Base-by-base conservation (phyloP, 495 filamentous ascomycete species). In the Neurospora tetraspora region DNA sequence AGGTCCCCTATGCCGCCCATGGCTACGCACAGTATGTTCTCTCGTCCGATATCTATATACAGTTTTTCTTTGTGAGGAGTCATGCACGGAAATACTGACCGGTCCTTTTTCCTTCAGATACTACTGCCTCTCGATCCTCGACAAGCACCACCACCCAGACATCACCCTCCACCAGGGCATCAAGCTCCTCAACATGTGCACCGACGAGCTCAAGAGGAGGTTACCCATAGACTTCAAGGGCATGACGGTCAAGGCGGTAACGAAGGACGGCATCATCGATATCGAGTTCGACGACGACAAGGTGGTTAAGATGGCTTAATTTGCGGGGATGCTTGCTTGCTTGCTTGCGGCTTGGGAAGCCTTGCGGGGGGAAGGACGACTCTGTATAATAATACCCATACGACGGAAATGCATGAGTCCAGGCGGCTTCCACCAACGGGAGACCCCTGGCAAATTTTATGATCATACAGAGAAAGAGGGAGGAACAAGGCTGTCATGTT, bases 191-290 rank as follows among this genome's bases (percentile, higher is more conserved):
- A 88, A 87, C 76, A 92, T 98, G 91, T 99, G 96, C 83, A 93
- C 93, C 76, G 94, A 98, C 80, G 96, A 99, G 87, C 86, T 97
- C 78, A 96, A 97, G 88, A 89, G 96, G 78, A 86, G 94, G 83
- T 88, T 98, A 86, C 96, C 96, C 73, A 92, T 98, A 82, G 96
- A 99, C 82, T 99, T 97, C 88, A 99, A 98, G 86, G 96, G 96
- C 18, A 89, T 96, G 81, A 78, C 90, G 71, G 95, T 99, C 75
- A 98, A 98, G 88, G 91, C 93, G 34, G 88, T 99, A 74, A 96
- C 92, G 43, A 95, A 95, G 85, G 93, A 98, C 75, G 96, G 96
- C 11, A 91, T 98, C 71, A 81, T 86, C 76, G 93, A 93, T 73
- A 85, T 93, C 72, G 89, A 93, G 70, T 95, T 93, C 80, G 89